These are phyloP conservation scores for Ophiognomonia clavigignenti-juglandacearum DNA, from an alignment of 2,329 filamentous ascomycete genomes.

Conservation along the genomic window DNA sequence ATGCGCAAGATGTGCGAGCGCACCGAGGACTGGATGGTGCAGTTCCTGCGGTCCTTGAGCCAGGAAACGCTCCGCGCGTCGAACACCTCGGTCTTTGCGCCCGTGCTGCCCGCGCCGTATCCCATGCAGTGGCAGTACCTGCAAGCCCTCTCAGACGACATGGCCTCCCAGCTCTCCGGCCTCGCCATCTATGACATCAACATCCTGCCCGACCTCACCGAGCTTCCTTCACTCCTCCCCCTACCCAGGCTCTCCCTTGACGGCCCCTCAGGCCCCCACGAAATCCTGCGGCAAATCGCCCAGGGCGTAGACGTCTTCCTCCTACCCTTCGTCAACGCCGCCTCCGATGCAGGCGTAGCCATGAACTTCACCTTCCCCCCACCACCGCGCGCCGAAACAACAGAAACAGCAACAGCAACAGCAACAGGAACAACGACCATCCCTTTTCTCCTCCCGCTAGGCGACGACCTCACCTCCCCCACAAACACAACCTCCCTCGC, in stretches of 20 bases:
- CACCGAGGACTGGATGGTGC: conserved; percentile 75
- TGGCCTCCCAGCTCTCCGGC: conserved; percentile 53
- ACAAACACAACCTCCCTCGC: conserved; percentile 56
- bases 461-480: conserved; percentile 71
- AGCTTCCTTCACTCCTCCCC: conserved; percentile 45
- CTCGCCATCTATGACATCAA: conserved; percentile 75
- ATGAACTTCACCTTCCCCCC: conserved; percentile 72
- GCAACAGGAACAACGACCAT: too few relatives aligned
- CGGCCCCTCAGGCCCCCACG: conserved; percentile 65
- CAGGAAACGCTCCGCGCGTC: conserved; percentile 20
- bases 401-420: too few relatives aligned
- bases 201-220: conserved; percentile 60
- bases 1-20: conserved; percentile 79
- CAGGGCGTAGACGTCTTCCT: conserved; percentile 78
- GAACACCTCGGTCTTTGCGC: conserved; percentile 48
- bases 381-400: conserved; percentile 18
- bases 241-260: conserved; percentile 75
- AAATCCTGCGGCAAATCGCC: conserved; percentile 69
- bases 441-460: conserved; percentile 57
- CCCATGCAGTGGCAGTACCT: conserved; percentile 78
- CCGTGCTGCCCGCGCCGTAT: conserved; percentile 69
- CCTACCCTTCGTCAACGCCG: conserved; percentile 66
- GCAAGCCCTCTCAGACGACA: conserved; percentile 61
- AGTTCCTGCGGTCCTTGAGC: conserved; percentile 51
- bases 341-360: conserved; percentile 82